phyloP scores from a whole-genome alignment of 352 stramenopile genomes.

The Phytophthora niederhauseri region DNA sequence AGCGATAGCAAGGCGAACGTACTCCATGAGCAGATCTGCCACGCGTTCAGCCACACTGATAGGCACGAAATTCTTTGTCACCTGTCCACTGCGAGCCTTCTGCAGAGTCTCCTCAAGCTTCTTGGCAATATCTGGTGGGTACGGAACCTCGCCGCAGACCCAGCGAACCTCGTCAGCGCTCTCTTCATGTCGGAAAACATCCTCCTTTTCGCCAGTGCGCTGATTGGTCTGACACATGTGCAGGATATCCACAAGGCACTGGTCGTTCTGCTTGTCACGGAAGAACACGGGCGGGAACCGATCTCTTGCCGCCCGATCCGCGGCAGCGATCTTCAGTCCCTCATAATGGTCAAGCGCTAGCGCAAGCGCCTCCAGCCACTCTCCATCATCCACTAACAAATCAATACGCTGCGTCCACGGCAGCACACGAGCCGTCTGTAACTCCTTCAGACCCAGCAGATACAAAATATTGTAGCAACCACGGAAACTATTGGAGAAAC shows the following conservation, averaged over 20 bases:
- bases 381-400: constrained; percentile 94
- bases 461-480: constrained; percentile 95
- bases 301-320: constrained; percentile 81
- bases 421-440: constrained; percentile 92
- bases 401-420: constrained; percentile 94
- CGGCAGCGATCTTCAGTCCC: constrained; percentile 83
- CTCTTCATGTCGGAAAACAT: constrained; percentile 87
- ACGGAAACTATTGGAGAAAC: constrained; percentile 91
- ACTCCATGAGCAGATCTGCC: constrained; percentile 90
- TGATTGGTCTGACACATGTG: constrained; percentile 93
- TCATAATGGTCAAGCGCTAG: constrained; percentile 97
- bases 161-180: constrained; percentile 86
- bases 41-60: constrained; percentile 91
- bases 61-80: constrained; percentile 90
- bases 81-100: constrained; percentile 78
- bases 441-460: constrained; percentile 92
- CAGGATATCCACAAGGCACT: constrained; percentile 89
- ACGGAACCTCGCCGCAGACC: constrained; percentile 82
- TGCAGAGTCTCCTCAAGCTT: constrained; percentile 88
- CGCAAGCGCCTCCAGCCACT: constrained; percentile 97
- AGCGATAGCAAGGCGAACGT: constrained; percentile 86
- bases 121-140: constrained; percentile 77
- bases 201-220: constrained; percentile 86
- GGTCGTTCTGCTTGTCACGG: constrained; percentile 88
- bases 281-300: constrained; percentile 91